phyloP scores from a whole-genome alignment of 1,284 basidiomycete genomes.

The Neonothopanus nambi region DNA sequence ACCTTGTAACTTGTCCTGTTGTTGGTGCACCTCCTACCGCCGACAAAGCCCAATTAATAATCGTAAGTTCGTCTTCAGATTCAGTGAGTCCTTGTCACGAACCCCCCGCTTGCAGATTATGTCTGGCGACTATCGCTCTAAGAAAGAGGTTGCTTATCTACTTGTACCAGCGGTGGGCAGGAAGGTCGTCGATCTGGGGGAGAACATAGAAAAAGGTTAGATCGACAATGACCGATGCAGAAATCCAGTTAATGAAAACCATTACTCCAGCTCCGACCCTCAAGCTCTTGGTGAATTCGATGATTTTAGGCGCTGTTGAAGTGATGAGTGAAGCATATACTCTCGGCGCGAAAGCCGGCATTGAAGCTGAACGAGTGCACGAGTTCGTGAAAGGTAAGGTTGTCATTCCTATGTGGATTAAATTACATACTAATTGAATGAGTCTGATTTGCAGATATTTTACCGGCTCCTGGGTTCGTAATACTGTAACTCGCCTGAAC shows the following conservation, averaged over 20 bases:
- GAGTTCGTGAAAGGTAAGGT: conserved; percentile 57
- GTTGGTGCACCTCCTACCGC: conserved; percentile 77
- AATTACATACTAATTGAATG: conserved; percentile 16
- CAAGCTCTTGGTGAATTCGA: conserved; percentile 78
- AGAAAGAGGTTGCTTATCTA: conserved; percentile 78
- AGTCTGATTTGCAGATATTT: conserved; percentile 41
- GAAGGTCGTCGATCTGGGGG: conserved; percentile 75
- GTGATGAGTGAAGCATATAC: conserved; percentile 82
- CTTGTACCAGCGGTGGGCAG: conserved; percentile 78
- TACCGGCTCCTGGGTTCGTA: conserved; percentile 59
- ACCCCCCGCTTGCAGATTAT: conserved; percentile 40
- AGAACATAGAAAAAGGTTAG: conserved; percentile 75
- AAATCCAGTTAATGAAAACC: background rate
- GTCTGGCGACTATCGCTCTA: conserved; percentile 82
- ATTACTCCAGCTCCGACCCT: conserved; percentile 61
- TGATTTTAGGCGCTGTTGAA: conserved; percentile 74
- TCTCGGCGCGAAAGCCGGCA: conserved; percentile 82
- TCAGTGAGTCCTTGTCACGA: background rate
- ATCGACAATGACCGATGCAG: background rate
- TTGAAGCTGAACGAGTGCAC: conserved; percentile 62
- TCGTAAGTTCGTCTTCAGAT: conserved; percentile 28
- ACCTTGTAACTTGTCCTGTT: conserved; percentile 78
- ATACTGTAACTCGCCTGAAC: conserved; percentile 8
- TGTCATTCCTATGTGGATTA: background rate
- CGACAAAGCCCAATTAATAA: conserved; percentile 67